phyloP scores from a whole-genome alignment of 2,329 filamentous ascomycete genomes.

The Trichothecium sympodiale region DNA sequence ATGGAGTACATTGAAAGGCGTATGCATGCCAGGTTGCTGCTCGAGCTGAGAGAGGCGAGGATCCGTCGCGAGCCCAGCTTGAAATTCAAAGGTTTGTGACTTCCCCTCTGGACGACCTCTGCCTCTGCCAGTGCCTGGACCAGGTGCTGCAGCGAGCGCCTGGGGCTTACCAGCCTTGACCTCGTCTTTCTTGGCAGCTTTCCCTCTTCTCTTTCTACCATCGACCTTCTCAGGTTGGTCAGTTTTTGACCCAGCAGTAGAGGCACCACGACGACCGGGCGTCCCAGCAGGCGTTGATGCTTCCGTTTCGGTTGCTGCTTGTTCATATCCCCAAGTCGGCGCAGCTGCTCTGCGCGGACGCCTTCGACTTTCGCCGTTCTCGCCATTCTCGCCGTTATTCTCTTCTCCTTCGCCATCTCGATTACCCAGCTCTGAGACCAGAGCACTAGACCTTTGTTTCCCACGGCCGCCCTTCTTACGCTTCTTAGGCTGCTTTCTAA shows the following conservation, averaged over 20 bases:
- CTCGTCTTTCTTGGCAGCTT: constrained; percentile 27
- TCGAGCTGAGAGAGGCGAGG: constrained; percentile 15
- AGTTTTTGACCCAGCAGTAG: constrained; percentile 22
- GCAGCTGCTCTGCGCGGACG: constrained; percentile 52
- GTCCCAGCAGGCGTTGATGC: constrained; percentile 45
- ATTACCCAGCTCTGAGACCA: constrained; percentile 56
- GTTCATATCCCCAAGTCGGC: constrained; percentile 61
- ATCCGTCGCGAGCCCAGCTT: constrained; percentile 26
- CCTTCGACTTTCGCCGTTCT: constrained; percentile 48
- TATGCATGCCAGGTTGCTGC: constrained; percentile 26
- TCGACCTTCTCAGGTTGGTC: constrained; percentile 35
- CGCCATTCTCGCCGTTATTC: constrained; percentile 40
- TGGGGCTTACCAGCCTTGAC: constrained; percentile 29
- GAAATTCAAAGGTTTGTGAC: constrained; percentile 31
- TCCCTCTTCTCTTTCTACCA: constrained; percentile 25
- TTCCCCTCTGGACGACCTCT: constrained; percentile 18
- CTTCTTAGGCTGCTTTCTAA: constrained; percentile 51
- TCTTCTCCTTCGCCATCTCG: constrained; percentile 47
- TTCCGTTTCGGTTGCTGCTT: constrained; percentile 46
- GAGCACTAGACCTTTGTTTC: constrained; percentile 50
- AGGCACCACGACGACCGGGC: constrained; percentile 37
- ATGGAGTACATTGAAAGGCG: constrained; percentile 25
- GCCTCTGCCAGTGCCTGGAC: constrained; percentile 26
- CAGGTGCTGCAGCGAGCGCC: constrained; percentile 35
- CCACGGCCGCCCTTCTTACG: constrained; percentile 44